Evolutionary conservation across 176 grass and related monocot species (phyloP), one percentile per base, ranked within the genome.

Genomic region (Poa annua): DNA sequence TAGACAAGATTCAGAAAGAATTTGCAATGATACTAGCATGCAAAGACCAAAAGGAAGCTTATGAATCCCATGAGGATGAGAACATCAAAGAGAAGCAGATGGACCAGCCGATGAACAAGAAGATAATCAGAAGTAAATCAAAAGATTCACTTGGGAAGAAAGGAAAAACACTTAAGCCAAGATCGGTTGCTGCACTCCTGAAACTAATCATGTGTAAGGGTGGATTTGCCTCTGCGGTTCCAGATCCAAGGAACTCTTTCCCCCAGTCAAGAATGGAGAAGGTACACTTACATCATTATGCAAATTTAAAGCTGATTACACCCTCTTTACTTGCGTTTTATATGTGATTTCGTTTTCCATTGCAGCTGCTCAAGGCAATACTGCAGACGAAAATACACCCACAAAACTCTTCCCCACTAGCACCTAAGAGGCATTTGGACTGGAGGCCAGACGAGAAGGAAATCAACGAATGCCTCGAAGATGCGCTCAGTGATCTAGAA

Each of bases 301-400:
- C 12, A 41, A 44, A 80, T 42, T 70, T 33, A 11, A 12, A 55
- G 21, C 22, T 81, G 5, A 35, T 20, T 63, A 19, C 7, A 19
- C 24, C n/a, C 38, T 76, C 4, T 61, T 39, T 59, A 75, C 24
- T 76, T 52, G 35, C 8, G 73, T 60, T 76, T 90, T 17, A 62
- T 65, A 71, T 72, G 50, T 29, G 48, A 29, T 86, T 63, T 29
- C 57, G 15, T 53, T 50, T 83, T 22, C 53, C 0, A 48, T 55
- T 83, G 15, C 81, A 97, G 88, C 44, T 97, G 15, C 86, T 91
- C 68, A 97, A 82, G 88, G 86, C 86, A 71, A 81, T 94, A 76
- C 84, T 97, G 39, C 84, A 92, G 79, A 94, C 94, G 76, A 97
- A 97, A 85, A 90, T 97, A 80, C 86, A 91, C 51, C 92, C 90